Evolutionary conservation across 306 rosid genomes (phyloP).

Genomic region (Inga leiocalycina): DNA sequence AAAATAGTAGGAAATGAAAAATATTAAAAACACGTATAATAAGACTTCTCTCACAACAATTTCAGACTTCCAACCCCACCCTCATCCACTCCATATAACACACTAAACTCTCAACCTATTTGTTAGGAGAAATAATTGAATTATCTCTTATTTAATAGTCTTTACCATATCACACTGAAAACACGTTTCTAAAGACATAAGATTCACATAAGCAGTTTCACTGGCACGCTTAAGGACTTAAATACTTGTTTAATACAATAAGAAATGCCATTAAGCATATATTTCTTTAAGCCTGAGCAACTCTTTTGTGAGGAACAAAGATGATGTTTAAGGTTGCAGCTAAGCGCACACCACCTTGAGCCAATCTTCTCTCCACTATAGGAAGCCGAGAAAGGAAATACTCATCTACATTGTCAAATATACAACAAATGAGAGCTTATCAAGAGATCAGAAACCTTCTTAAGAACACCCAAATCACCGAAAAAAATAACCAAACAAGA

Average conservation of each 20-base stretch:
- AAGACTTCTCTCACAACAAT: no score
- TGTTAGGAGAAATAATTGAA: no score
- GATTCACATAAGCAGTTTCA: neutral
- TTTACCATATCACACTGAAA: no score
- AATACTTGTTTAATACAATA: neutral
- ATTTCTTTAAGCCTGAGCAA: conserved; percentile 50
- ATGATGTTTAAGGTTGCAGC: conserved; percentile 72
- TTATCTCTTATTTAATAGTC: no score
- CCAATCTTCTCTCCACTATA: conserved; percentile 80
- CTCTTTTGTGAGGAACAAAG: conserved; percentile 44
- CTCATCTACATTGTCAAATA: conserved; percentile 48
- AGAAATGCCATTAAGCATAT: conserved; percentile 23
- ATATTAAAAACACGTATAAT: no score
- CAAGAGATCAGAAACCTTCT: neutral
- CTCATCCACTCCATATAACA: no score
- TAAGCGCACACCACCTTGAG: conserved; percentile 79
- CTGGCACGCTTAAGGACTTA: neutral
- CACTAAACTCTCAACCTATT: no score
- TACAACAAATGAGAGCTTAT: conserved; percentile 2
- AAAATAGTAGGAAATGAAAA: no score
- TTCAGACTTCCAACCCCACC: no score
- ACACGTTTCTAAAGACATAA: no score
- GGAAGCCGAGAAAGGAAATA: conserved; percentile 81
- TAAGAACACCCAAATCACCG: no score
- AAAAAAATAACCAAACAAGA: neutral